These are phyloP conservation scores for Salix brachista DNA, from an alignment of 345 rosid genomes.

Conservation along the genomic window DNA sequence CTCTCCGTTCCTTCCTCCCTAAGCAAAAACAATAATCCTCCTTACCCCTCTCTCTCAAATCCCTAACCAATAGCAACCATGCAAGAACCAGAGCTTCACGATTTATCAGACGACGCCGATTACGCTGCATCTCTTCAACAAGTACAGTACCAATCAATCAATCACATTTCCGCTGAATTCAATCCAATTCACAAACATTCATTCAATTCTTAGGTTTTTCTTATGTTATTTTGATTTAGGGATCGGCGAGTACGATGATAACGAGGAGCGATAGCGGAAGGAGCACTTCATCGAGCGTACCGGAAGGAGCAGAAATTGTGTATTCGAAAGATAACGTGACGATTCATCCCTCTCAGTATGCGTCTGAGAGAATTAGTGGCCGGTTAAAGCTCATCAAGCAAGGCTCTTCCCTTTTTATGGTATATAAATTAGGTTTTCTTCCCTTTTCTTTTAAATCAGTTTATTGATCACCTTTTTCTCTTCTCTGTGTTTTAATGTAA, in stretches of 20 bases:
- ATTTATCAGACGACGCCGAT: constrained; percentile 95
- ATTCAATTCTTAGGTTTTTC: background rate
- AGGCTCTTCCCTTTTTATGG: constrained; percentile 68
- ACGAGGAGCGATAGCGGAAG: constrained; percentile 58
- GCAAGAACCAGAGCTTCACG: constrained; percentile 78
- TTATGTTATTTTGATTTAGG: constrained; percentile 29
- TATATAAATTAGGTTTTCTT: background rate
- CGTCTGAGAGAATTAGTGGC: constrained; percentile 88
- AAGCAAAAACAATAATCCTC: constrained; percentile 16
- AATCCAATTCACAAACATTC: background rate
- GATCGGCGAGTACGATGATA: constrained; percentile 55
- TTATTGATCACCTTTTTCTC: no score
- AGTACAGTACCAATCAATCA: constrained; percentile 33
- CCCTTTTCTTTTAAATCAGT: background rate
- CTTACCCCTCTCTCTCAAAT: background rate
- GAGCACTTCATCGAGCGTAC: constrained; percentile 53
- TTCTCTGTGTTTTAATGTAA: background rate
- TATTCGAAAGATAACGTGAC: constrained; percentile 75
- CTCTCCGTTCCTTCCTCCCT: constrained; percentile 6
- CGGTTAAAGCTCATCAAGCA: constrained; percentile 84
- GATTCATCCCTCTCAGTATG: constrained; percentile 87
- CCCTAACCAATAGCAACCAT: constrained; percentile 24
- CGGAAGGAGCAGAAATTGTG: constrained; percentile 68
- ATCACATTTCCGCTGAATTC: background rate
- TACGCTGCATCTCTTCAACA: constrained; percentile 86